Percentiles rank a stretch among this genome's conserved stretches.
These are phyloP conservation scores for Odontarrhena argentea DNA, from an alignment of 345 rosid genomes.

Conservation along the genomic window DNA sequence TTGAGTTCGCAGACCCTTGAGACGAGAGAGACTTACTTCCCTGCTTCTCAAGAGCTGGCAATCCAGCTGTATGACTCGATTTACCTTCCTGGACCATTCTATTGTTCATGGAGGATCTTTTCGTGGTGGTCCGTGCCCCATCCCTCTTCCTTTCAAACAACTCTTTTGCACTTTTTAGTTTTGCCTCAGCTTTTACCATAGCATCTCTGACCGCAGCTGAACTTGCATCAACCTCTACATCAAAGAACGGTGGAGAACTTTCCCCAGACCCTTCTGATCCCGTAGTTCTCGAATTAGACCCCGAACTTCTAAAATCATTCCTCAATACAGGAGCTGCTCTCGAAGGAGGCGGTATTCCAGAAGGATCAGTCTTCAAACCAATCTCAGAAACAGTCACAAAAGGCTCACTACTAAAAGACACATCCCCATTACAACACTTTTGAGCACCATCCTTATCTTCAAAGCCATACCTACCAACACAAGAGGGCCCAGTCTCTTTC, in stretches of 20 bases:
- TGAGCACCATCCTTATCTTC: conserved; percentile 42
- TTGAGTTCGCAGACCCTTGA: conserved; percentile 47
- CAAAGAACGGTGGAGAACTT: conserved; percentile 72
- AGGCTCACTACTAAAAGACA: conserved; percentile 47
- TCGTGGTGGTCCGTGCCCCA: conserved; percentile 39
- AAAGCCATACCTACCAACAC: conserved; percentile 35
- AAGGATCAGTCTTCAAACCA: conserved; percentile 76
- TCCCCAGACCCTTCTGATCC: conserved; percentile 51
- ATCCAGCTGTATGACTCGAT: conserved; percentile 37
- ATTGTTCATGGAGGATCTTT: conserved; percentile 42
- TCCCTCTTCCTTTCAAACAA: conserved; percentile 68
- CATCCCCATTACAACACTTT: conserved; percentile 44
- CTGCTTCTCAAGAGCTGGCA: conserved; percentile 39
- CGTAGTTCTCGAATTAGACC: conserved; percentile 44
- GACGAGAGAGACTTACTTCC: conserved; percentile 48
- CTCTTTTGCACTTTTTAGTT: conserved; percentile 70
- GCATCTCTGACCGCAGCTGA: conserved; percentile 87
- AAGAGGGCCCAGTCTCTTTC: conserved; percentile 34
- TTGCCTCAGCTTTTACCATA: conserved; percentile 78
- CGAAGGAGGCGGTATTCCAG: conserved; percentile 81
- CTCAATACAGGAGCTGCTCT: conserved; percentile 69
- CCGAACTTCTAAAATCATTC: conserved; percentile 41
- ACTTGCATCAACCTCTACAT: conserved; percentile 88
- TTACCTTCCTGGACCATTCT: conserved; percentile 47
- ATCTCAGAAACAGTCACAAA: conserved; percentile 80